A percentile compares a stretch with the other conserved stretches of the same genome.
phyloP scores from a whole-genome alignment of 2,329 filamentous ascomycete genomes.

The Trichoderma gracile region DNA sequence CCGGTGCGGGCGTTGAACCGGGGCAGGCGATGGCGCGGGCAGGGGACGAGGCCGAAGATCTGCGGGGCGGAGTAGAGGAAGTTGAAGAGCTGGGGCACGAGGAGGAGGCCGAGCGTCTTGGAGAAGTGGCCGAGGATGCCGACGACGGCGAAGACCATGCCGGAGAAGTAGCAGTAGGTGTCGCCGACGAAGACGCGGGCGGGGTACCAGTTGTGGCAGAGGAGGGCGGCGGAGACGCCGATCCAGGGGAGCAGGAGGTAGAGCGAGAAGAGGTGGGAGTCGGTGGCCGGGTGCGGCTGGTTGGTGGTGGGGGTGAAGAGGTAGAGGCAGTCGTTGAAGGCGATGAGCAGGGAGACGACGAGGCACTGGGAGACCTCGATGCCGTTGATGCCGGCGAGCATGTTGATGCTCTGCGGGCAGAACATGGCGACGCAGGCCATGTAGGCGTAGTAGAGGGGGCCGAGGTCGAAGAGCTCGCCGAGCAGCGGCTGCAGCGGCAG shows the following conservation, averaged over 20 bases:
- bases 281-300: conserved; percentile 91
- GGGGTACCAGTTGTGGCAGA: conserved; percentile 94
- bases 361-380: conserved; percentile 95
- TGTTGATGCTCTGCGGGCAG: conserved; percentile 98
- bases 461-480: conserved; percentile 81
- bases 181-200: conserved; percentile 95
- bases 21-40: conserved; percentile 88
- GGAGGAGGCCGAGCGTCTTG: conserved; percentile 88
- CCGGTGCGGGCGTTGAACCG: conserved; percentile 84
- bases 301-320: conserved; percentile 80
- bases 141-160: conserved; percentile 98
- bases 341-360: conserved; percentile 80
- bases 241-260: conserved; percentile 94
- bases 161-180: conserved; percentile 99
- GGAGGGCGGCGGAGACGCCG: conserved; percentile 82
- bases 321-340: conserved; percentile 86
- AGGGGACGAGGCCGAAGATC: conserved; percentile 85
- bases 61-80: conserved; percentile 93
- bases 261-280: conserved; percentile 93
- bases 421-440: conserved; percentile 98
- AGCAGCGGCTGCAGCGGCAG: conserved; percentile 81
- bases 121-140: conserved; percentile 97
- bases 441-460: conserved; percentile 86
- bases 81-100: conserved; percentile 94
- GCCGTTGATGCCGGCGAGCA: conserved; percentile 98